Percentiles rank a stretch among this genome's conserved stretches.
These are phyloP conservation scores for Talaromyces sp. DNA, from an alignment of 2,329 filamentous ascomycete genomes.

Conservation along the genomic window DNA sequence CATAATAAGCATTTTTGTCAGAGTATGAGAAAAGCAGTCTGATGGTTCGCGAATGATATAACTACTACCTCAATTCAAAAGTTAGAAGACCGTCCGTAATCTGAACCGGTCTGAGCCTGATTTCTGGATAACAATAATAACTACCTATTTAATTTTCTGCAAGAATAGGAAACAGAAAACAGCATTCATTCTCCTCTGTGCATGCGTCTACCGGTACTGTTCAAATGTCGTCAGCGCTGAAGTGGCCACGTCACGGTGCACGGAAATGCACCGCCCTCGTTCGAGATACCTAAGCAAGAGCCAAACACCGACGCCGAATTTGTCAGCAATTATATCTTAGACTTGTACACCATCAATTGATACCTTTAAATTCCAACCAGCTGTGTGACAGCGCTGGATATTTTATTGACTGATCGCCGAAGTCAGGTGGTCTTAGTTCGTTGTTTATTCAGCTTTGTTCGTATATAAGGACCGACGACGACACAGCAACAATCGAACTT, in stretches of 20 bases:
- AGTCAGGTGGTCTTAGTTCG: background rate
- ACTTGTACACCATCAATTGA: background rate
- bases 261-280: background rate
- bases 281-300: background rate
- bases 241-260: background rate
- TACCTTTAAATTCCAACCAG: background rate
- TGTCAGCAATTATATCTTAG: background rate
- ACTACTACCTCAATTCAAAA: conserved; percentile 1
- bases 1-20: conserved; percentile 28
- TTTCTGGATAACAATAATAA: background rate
- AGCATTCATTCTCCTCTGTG: background rate
- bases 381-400: background rate
- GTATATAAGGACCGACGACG: background rate
- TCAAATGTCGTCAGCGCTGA: background rate
- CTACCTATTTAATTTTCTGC: background rate
- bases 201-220: too few species aligned
- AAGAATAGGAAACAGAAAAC: background rate
- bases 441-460: background rate
- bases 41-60: conserved; percentile 22
- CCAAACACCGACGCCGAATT: background rate
- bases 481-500: background rate
- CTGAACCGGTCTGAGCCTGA: background rate
- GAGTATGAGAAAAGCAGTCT: conserved; percentile 23
- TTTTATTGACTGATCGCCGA: background rate
- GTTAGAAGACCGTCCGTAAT: background rate